Base-by-base conservation (phyloP, 768 basidiomycete species). In the Mycena leptocephala region DNA sequence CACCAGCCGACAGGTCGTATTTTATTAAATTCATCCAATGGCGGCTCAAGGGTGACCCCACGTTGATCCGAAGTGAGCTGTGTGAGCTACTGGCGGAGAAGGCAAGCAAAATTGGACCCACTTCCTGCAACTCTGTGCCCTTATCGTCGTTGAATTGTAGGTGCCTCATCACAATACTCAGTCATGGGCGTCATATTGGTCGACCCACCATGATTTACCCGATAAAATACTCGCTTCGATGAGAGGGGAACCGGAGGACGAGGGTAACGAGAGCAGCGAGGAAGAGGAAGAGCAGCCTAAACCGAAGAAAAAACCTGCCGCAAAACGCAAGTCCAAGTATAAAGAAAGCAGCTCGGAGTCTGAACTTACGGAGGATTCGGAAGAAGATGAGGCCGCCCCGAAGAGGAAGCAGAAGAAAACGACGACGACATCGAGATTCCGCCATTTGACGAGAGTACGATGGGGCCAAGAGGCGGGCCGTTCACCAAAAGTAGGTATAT, bases 151-250 rank as follows among this genome's bases (percentile, higher is more conserved):
- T 33, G 1, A 22, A 55, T 61, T 43, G 32, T 76, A 94, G 93
- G 92, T 88, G n/a, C 92, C 93, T 39, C 92, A 94, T 82, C 94
- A 95, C 79, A 89, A 84, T 46, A 79, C 85, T n/a, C 83, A 83
- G 37, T 94, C 93, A 0, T 95, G 94, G 94, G 85, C 85, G 28
- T 90, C 91, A n/a, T 90, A 93, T 79, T 95, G 94, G 94, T 89
- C 88, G 8, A 88, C 88, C 67, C 88, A 91, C 69, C 92, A 93
- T 71, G 93, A 93, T 78, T 80, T 94, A 32, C 92, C 92, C 1
- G 93, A 93, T 79, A 92, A 93, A 79, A 92, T 93, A 32, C 79
- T 93, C 58, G 90, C 89, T 24, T 85, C 86, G 8, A 87, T 86
- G 26, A 80, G 83, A 58, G 84, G 82, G 8, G 75, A 82, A 55